Percentiles rank a stretch among this genome's conserved stretches.
These are phyloP conservation scores for Fusarium humuli DNA, from an alignment of 2,329 filamentous ascomycete species.

Conservation along the genomic window DNA sequence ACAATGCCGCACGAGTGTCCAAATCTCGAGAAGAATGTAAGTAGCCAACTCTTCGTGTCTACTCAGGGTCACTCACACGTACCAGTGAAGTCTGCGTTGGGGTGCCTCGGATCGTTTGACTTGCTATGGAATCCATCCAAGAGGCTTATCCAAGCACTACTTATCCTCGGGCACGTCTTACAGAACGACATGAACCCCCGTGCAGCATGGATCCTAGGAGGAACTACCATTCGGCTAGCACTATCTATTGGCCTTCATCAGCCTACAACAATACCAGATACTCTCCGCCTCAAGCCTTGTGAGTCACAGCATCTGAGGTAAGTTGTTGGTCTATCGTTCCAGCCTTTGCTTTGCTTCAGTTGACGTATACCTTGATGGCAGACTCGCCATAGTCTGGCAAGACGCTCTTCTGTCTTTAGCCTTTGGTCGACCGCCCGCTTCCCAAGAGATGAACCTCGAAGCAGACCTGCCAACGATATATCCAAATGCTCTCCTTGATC, in stretches of 20 bases:
- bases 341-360: neutral
- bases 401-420: slow-evolving; percentile 35
- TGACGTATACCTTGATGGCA: neutral
- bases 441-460: slow-evolving; percentile 25
- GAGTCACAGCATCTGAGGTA: slow-evolving; percentile 28
- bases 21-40: slow-evolving; percentile 20
- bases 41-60: neutral
- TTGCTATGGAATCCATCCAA: slow-evolving; percentile 30
- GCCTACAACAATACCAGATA: neutral
- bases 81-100: slow-evolving; percentile 21
- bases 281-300: neutral
- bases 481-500: neutral
- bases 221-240: slow-evolving; percentile 31
- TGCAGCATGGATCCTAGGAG: slow-evolving; percentile 36
- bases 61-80: accelerated
- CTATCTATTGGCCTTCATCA: slow-evolving; percentile 33
- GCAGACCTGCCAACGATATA: slow-evolving; percentile 12
- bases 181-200: slow-evolving; percentile 39
- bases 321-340: accelerated
- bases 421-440: slow-evolving; percentile 29
- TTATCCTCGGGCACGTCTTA: slow-evolving; percentile 35
- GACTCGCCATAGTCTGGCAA: slow-evolving; percentile 37
- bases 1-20: neutral
- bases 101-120: slow-evolving; percentile 15
- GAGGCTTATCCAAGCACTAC: slow-evolving; percentile 24